A percentile compares a stretch with the other conserved stretches of the same genome.
Evolutionary conservation across 495 filamentous ascomycete genomes (phyloP).

Genomic region (Hypoxylon crocopeplum): DNA sequence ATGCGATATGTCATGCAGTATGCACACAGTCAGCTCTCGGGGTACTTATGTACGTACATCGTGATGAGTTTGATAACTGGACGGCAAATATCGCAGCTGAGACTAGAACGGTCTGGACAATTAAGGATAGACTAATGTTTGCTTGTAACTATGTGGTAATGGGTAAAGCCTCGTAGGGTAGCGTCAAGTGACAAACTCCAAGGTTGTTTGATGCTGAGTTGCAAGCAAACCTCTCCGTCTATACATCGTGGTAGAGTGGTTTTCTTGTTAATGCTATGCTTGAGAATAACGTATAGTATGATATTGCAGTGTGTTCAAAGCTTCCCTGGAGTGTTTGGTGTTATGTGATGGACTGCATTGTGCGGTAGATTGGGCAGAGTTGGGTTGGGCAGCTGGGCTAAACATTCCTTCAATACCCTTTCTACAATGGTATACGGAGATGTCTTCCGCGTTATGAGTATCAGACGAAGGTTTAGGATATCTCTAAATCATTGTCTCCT

Average conservation of each 20-base stretch:
- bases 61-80: not conserved
- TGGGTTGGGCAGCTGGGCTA: constrained; percentile 2
- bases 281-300: not conserved
- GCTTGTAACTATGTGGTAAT: not conserved
- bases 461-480: no score
- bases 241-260: no score
- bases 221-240: constrained; percentile 18
- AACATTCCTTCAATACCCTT: not conserved
- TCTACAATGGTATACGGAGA: not conserved
- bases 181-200: constrained; percentile 8
- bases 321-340: not conserved
- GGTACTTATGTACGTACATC: no score
- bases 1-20: no score
- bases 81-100: not conserved
- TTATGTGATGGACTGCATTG: constrained; percentile 1
- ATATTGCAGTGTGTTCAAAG: constrained; percentile 1
- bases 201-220: constrained; percentile 1
- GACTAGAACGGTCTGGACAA: not conserved
- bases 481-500: no score
- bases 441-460: not conserved
- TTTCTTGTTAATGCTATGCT: not conserved
- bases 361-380: constrained; percentile 15
- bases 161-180: not conserved
- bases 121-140: constrained; percentile 10
- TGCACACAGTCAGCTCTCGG: no score